Conservation (phyloP, 2,329 filamentous ascomycete species). For the Phialemoniopsis sp. region DNA sequence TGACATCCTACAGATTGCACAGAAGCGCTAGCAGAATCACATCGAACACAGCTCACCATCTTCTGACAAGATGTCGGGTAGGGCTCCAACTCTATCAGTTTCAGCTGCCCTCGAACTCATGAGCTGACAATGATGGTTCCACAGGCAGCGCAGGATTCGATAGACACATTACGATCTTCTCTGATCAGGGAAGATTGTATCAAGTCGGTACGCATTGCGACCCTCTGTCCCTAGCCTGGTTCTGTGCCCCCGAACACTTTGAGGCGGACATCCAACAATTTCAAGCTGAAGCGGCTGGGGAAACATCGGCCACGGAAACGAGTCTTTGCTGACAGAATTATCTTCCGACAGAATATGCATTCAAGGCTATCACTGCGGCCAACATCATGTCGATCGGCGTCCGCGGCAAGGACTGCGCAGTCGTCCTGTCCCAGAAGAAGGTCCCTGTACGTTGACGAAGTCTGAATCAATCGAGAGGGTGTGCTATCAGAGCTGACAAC, state of each 20-base stretch:
- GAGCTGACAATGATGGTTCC: constrained; percentile 8
- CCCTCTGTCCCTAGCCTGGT: too few species aligned
- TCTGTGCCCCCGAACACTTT: constrained; percentile 1
- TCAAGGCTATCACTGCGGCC: constrained; percentile 98
- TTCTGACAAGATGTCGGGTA: constrained; percentile 48
- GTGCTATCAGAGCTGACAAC: constrained; percentile 23
- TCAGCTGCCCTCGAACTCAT: constrained; percentile 3
- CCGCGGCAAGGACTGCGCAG: constrained; percentile 93
- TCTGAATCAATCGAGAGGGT: constrained; percentile 6
- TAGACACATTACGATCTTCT: constrained; percentile 99
- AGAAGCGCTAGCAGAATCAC: neutral
- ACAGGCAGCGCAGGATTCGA: constrained; percentile 87
- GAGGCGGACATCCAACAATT: neutral
- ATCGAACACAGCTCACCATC: neutral
- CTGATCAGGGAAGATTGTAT: constrained; percentile 95
- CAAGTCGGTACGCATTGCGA: constrained; percentile 90
- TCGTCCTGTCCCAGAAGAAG: constrained; percentile 98
- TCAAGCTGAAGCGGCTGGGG: too few species aligned
- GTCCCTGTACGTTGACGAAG: constrained; percentile 70
- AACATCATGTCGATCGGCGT: constrained; percentile 98
- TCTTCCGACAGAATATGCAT: constrained; percentile 84
- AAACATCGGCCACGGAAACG: constrained; percentile 1
- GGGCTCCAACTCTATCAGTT: constrained; percentile 13
- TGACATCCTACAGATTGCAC: too few species aligned
- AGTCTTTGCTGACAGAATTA: constrained; percentile 13